A percentile compares a stretch with the other conserved stretches of the same genome.
Conservation (phyloP, 495 filamentous ascomycete genomes). For the Aspergillus sparsus region DNA sequence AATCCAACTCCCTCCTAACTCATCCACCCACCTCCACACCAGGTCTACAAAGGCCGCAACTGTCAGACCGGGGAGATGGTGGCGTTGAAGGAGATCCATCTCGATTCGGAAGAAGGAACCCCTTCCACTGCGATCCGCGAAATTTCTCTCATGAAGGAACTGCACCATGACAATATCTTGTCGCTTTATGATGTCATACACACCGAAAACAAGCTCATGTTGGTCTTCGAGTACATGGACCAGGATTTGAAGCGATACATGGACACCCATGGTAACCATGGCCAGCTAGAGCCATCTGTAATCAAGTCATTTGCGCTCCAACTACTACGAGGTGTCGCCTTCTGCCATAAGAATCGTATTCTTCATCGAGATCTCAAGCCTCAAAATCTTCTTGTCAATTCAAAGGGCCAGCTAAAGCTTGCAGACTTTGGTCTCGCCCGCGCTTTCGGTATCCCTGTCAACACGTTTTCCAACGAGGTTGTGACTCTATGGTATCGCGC, state of each 20-base stretch:
- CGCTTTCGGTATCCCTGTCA: constrained; percentile 94
- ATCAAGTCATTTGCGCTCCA: constrained; percentile 98
- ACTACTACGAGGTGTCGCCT: constrained; percentile 86
- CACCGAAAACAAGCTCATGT: constrained; percentile 98
- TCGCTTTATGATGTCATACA: constrained; percentile 97
- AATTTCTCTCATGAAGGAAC: constrained; percentile 97
- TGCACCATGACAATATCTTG: constrained; percentile 97
- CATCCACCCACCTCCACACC: constrained; percentile 13
- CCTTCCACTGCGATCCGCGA: constrained; percentile 96
- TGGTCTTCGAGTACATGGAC: constrained; percentile 98
- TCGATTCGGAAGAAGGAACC: constrained; percentile 97
- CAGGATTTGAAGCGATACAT: constrained; percentile 97
- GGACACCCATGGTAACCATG: constrained; percentile 82
- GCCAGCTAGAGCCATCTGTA: constrained; percentile 73
- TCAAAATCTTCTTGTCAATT: constrained; percentile 92
- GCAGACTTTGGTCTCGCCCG: constrained; percentile 89
- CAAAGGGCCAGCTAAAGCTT: constrained; percentile 83
- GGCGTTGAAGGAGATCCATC: constrained; percentile 96
- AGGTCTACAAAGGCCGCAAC: constrained; percentile 98
- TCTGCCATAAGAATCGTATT: constrained; percentile 93
- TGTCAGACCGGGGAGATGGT: constrained; percentile 93
- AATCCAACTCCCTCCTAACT: constrained; percentile 8
- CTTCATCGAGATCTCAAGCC: constrained; percentile 92
- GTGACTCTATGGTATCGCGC: constrained; percentile 97
- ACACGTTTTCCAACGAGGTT: constrained; percentile 96